A percentile compares a stretch with the other conserved stretches of the same genome.
These are phyloP conservation scores for Penicillium expansum DNA, from an alignment of 2,329 filamentous ascomycete genomes.

Conservation along the genomic window DNA sequence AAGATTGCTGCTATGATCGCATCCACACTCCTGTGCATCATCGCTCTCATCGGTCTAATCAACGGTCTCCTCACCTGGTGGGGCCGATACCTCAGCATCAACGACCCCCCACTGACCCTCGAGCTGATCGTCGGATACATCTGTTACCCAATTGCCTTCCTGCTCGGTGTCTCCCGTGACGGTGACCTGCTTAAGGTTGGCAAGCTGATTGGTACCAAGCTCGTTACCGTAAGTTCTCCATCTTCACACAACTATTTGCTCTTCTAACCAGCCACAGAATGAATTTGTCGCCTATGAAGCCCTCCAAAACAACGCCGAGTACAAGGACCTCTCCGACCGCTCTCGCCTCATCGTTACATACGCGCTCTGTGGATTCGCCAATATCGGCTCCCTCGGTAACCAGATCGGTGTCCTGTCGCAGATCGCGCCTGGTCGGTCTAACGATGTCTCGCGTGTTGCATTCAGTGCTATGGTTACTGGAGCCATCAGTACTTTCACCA, in stretches of 20 bases:
- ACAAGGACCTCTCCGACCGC: constrained; percentile 62
- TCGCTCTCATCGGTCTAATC: constrained; percentile 70
- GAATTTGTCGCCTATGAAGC: constrained; percentile 71
- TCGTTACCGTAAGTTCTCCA: constrained; percentile 62
- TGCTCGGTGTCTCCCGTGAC: constrained; percentile 72
- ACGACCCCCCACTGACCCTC: constrained; percentile 66
- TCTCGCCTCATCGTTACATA: constrained; percentile 82
- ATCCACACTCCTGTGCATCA: constrained; percentile 76
- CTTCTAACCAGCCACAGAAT: constrained; percentile 50
- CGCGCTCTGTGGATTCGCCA: constrained; percentile 76
- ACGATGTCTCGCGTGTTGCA: constrained; percentile 73
- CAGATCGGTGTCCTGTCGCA: constrained; percentile 86
- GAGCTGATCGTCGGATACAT: constrained; percentile 74
- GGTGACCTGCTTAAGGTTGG: constrained; percentile 67
- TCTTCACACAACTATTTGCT: neutral
- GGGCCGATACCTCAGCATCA: constrained; percentile 74
- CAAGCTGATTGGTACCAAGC: constrained; percentile 77
- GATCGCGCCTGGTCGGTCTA: constrained; percentile 69
- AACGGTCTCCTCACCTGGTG: constrained; percentile 81
- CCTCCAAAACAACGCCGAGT: constrained; percentile 54
- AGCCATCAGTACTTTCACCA: constrained; percentile 74
- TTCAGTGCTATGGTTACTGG: constrained; percentile 75
- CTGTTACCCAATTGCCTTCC: constrained; percentile 73
- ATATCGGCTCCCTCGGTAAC: constrained; percentile 82
- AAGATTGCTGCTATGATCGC: constrained; percentile 84